Conservation (phyloP, 345 rosid genomes). For the Lepidium didymum region DNA sequence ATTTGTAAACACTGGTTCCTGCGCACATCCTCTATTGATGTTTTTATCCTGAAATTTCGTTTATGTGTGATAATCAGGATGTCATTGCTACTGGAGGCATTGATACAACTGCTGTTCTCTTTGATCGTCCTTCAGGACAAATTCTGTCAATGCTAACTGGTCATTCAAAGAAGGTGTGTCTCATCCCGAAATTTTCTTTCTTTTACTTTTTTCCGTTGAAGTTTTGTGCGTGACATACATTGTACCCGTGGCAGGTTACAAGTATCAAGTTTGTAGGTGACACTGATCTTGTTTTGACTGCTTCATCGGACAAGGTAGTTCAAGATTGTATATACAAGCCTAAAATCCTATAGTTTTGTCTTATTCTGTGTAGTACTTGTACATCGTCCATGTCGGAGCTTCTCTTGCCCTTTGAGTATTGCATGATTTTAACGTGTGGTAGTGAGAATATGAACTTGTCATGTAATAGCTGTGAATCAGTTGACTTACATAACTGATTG, state of each 20-base stretch:
- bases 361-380: neutral
- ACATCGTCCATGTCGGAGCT: neutral
- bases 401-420: neutral
- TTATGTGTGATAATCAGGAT: conserved; percentile 43
- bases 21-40: neutral
- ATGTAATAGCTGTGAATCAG: neutral
- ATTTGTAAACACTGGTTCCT: neutral
- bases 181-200: conserved; percentile 52
- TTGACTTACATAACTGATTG: neutral
- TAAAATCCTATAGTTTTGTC: neutral
- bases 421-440: neutral
- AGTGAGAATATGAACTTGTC: neutral
- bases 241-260: conserved; percentile 30
- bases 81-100: conserved; percentile 87
- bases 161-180: conserved; percentile 91
- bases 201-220: conserved; percentile 27
- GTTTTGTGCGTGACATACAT: conserved; percentile 56
- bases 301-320: conserved; percentile 83
- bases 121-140: conserved; percentile 86
- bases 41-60: neutral
- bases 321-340: neutral
- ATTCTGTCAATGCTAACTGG: conserved; percentile 78
- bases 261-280: conserved; percentile 30
- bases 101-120: conserved; percentile 74
- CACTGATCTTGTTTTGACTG: conserved; percentile 57